A percentile compares a stretch with the other conserved stretches of the same genome.
Conservation (phyloP, 805 yeast genomes). For the Wickerhamomyces sydowiorum region DNA sequence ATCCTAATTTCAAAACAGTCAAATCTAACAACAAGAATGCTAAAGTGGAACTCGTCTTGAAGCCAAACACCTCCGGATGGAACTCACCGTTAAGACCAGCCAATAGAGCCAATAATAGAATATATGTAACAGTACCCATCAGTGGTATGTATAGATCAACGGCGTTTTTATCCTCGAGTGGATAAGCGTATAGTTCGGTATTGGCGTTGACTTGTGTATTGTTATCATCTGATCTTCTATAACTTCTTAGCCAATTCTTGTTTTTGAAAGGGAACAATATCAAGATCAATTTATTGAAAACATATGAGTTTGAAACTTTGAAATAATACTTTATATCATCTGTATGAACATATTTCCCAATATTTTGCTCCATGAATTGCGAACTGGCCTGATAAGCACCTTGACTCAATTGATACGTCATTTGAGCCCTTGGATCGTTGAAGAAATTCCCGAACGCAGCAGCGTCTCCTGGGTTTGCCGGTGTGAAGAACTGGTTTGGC, state of each 20-base stretch:
- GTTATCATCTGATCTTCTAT: constrained; percentile 30
- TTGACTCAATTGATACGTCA: constrained; percentile 87
- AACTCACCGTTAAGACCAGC: constrained; percentile 86
- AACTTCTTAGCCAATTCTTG: constrained; percentile 71
- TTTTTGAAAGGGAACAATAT: constrained; percentile 84
- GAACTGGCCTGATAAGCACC: constrained; percentile 79
- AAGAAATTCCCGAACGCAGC: constrained; percentile 39
- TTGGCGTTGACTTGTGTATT: constrained; percentile 12
- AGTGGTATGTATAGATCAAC: constrained; percentile 95
- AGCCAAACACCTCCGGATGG: constrained; percentile 89
- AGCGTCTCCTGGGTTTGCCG: constrained; percentile 8
- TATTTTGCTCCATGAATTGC: constrained; percentile 62
- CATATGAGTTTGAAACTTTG: constrained; percentile 87
- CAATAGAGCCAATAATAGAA: constrained; percentile 74
- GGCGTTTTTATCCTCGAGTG: constrained; percentile 84
- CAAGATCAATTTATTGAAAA: constrained; percentile 61
- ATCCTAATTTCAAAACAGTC: constrained; percentile 67
- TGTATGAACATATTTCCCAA: constrained; percentile 42
- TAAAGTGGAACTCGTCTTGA: constrained; percentile 77
- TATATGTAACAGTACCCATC: constrained; percentile 88
- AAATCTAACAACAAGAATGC: constrained; percentile 80
- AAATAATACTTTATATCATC: constrained; percentile 77
- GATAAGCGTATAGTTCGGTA: constrained; percentile 52
- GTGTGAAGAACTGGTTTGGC: constrained; percentile 8
- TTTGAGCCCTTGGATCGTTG: constrained; percentile 72